A percentile compares a stretch with the other conserved stretches of the same genome.
These are phyloP conservation scores for Pythium folliculosum DNA, from an alignment of 352 stramenopile species.

Conservation along the genomic window DNA sequence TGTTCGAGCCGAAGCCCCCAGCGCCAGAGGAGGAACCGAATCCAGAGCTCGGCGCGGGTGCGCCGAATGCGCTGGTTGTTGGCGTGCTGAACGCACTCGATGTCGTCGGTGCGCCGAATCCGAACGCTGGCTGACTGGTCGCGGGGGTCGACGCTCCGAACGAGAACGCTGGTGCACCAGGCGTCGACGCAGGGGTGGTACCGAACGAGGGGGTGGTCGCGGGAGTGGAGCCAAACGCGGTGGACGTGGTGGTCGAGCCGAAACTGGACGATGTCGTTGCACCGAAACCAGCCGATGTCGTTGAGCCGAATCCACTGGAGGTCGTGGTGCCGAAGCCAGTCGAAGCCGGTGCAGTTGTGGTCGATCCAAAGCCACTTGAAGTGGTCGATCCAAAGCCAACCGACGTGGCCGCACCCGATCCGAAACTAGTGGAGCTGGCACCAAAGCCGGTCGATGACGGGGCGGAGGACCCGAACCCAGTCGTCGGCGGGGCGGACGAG, in stretches of 20 bases:
- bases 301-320: constrained; percentile 22
- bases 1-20: constrained; percentile 24
- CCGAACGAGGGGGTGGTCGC: constrained; percentile 41
- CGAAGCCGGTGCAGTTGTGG: constrained; percentile 10
- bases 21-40: constrained; percentile 23
- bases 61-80: constrained; percentile 43
- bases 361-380: constrained; percentile 42
- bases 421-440: constrained; percentile 4
- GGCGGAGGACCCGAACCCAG: constrained; percentile 18
- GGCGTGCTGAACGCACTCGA: constrained; percentile 29
- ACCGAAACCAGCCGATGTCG: constrained; percentile 37
- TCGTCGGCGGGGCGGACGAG: neutral
- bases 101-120: constrained; percentile 17
- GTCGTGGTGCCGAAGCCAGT: constrained; percentile 19
- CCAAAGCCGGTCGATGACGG: constrained; percentile 13
- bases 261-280: constrained; percentile 28
- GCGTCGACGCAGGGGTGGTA: constrained; percentile 32
- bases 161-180: constrained; percentile 31
- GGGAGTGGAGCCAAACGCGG: constrained; percentile 40
- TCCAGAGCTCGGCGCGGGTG: constrained; percentile 22
- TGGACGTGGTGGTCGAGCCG: constrained; percentile 30
- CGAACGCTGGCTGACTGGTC: constrained; percentile 32
- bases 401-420: neutral
- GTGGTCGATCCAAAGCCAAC: constrained; percentile 5
- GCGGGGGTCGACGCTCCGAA: constrained; percentile 28